These are phyloP conservation scores for Podospora fimiseda DNA, from an alignment of 495 filamentous ascomycete species.

Conservation along the genomic window DNA sequence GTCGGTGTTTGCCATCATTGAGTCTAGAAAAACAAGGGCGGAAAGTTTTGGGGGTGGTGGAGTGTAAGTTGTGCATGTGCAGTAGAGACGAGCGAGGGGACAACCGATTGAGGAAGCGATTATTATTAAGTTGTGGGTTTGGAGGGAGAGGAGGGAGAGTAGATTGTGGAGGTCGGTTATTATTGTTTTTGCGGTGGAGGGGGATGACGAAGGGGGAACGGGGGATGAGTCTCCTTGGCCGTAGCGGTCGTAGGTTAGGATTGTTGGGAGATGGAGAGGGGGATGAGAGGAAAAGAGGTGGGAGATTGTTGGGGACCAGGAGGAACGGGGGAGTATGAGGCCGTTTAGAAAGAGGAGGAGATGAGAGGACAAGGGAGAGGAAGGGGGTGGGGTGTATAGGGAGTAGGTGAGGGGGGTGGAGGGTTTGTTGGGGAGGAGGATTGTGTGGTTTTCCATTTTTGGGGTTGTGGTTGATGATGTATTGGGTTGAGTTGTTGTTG, in stretches of 20 bases:
- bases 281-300: conserved; percentile 30
- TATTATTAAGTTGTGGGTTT: neutral
- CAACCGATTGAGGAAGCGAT: conserved; percentile 47
- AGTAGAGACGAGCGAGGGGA: conserved; percentile 52
- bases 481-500: neutral
- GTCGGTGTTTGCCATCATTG: conserved; percentile 55
- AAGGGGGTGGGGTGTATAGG: conserved; percentile 5
- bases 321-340: conserved; percentile 44
- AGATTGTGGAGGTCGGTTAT: conserved; percentile 49
- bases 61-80: too few relatives aligned
- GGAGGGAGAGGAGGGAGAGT: conserved; percentile 32
- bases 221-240: conserved; percentile 59
- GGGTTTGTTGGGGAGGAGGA: conserved; percentile 21
- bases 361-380: conserved; percentile 34
- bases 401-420: conserved; percentile 1
- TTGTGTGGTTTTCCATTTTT: conserved; percentile 14
- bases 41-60: too few relatives aligned
- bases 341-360: conserved; percentile 60
- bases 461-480: neutral
- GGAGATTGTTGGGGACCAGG: conserved; percentile 44
- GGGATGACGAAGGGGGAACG: conserved; percentile 37
- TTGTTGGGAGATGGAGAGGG: conserved; percentile 32
- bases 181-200: conserved; percentile 45
- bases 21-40: conserved; percentile 56
- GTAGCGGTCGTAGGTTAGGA: conserved; percentile 59